A percentile compares a stretch with the other conserved stretches of the same genome.
Evolutionary conservation across 441 rosid genomes (phyloP).

Genomic region (Flueggea neowawraea): DNA sequence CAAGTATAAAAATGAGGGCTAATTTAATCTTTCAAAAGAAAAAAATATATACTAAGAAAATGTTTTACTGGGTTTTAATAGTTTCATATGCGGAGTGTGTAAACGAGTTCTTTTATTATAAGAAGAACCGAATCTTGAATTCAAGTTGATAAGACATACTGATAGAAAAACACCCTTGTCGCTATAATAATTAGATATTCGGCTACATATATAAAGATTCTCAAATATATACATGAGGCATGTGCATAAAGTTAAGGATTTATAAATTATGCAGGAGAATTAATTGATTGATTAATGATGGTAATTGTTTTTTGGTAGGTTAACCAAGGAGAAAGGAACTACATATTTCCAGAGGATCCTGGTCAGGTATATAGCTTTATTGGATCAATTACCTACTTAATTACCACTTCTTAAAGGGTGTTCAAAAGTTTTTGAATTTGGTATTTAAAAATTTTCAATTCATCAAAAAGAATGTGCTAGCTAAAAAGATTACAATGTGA

Average conservation of each 20-base stretch:
- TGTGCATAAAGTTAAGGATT: too few species aligned
- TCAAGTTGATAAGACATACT: too few species aligned
- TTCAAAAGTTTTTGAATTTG: slow-evolving; percentile 11
- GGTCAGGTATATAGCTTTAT: slow-evolving; percentile 71
- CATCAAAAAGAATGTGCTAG: slow-evolving; percentile 19
- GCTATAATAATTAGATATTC: too few species aligned
- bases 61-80: too few species aligned
- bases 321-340: slow-evolving; percentile 62
- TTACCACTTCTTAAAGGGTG: slow-evolving; percentile 11
- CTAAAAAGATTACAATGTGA: slow-evolving; percentile 12
- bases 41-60: too few species aligned
- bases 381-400: slow-evolving; percentile 46
- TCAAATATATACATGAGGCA: too few species aligned
- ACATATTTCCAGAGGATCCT: slow-evolving; percentile 94
- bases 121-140: too few species aligned
- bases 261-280: slow-evolving; percentile 9
- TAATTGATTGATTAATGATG: slow-evolving; percentile 29
- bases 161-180: too few species aligned
- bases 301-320: slow-evolving; percentile 39
- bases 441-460: slow-evolving; percentile 8
- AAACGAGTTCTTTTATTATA: too few species aligned
- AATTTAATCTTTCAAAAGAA: too few species aligned
- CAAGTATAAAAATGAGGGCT: neutral
- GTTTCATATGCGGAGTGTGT: too few species aligned
- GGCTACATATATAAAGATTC: too few species aligned